Evolutionary conservation across 345 rosid genomes (phyloP), one percentile per base, ranked within the genome.

Genomic region (Populus nigra): DNA sequence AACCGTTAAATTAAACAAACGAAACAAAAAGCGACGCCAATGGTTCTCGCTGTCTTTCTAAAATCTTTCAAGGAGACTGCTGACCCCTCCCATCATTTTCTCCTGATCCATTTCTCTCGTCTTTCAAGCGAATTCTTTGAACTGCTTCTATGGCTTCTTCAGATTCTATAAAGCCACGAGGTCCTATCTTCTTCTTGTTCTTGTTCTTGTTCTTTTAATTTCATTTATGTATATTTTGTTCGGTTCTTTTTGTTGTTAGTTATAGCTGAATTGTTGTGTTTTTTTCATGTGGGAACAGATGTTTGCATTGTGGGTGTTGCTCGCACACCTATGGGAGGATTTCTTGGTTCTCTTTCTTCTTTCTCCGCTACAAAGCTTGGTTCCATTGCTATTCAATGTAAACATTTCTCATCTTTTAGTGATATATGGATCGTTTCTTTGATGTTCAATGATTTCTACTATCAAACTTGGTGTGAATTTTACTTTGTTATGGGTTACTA

Each of bases 131-230:
- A 15, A 47, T 57, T 57, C 17, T 3, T 11, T 31, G 2, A 33
- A 5, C 25, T 33, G 41, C 36, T 50, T 31, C 55, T 49, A 91
- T 91, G 96, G 92, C 86, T 20, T 83, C 89, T 81, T 57, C 78
- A 49, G 86, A 82, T 27, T 83, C 87, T 55, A 75, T 91, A 6
- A 69, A 86, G 39, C 87, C 91, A 65, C 87, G 87, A 87, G 93
- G 96, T 91, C 39, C 25, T 45, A 55, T 45, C 68, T 33, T 65
- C 41, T 17, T 29, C 73, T 8, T n/a, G n/a, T n/a, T n/a, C n/a
- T n/a, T n/a, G n/a, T n/a, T 71, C 47, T 18, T 69, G 3, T 29
- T 3, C 47, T 12, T n/a, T 1, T 45, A 65, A 71, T 61, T 49
- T 65, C 20, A 69, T 61, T 1, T 25, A 4, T 35, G 33, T 13